Evolutionary conservation across 352 stramenopile species (phyloP), one percentile per base, ranked within the genome.

Genomic region (Globisporangium camurandrum): DNA sequence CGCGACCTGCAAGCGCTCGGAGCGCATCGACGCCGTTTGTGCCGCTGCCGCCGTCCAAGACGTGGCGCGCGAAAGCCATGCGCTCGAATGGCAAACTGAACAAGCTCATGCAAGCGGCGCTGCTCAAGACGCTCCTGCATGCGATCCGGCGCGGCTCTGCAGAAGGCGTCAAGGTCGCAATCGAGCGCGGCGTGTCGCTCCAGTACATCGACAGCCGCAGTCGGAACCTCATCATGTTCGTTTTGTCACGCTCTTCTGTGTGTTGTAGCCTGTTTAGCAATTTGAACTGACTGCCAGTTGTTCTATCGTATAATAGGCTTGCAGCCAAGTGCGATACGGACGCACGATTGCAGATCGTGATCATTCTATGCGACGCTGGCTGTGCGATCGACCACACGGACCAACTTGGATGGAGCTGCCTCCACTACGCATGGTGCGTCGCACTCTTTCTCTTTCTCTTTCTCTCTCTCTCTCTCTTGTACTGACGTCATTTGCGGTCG

Each of bases 311-410:
- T 19, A 4, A 26, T 45, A 86, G 74, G 71, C 67, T 90, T 31
- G 78, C 80, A 4, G 70, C 64, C 49, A 92, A 92, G 57, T 86
- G 79, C 46, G 83, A 94, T 49, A 92, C 80, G 10, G 80, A 90
- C 44, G 74, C 81, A 27, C 71, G 83, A 37, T 56, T 94, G 30
- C 74, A 68, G 40, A 92, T 94, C 46, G 66, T 67, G n/a, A 83
- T 94, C 56, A 94, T 94, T 54, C 62, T 94, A 19, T 69, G 75
- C 5, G 83, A 94, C 31, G 83, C 83, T 20, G 83, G 83, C 5
- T 92, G 80, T 44, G 80, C 90, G 53, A 88, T 94, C 59, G 79
- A 94, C 54, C 83, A 94, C 65, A 72, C 66, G 38, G 83, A 94
- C 50, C 73, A 86, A 40, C 61, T 86, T 30, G 81, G 83, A 26